Percentiles rank a stretch among this genome's conserved stretches.
These are phyloP conservation scores for Nicotiana tabacum DNA, from an alignment of 257 asterid genomes.

Conservation along the genomic window DNA sequence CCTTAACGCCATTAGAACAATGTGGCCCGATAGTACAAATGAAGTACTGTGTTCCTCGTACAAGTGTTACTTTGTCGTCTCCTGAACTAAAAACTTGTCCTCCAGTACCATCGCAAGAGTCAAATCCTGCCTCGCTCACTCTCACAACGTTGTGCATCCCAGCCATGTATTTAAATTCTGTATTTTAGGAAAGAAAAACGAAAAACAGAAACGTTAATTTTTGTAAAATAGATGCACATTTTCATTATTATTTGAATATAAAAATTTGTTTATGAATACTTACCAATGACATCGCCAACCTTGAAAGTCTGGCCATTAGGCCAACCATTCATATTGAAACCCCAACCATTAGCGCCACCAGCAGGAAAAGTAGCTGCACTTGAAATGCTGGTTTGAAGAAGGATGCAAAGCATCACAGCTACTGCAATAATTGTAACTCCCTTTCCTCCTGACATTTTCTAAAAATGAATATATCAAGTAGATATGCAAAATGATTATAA, in stretches of 20 bases:
- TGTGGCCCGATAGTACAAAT: neutral
- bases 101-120: neutral
- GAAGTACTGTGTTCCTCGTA: neutral
- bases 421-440: neutral
- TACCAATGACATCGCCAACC: conserved; percentile 8
- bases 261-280: neutral
- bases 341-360: conserved; percentile 36
- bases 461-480: neutral
- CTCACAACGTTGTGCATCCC: neutral
- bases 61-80: neutral
- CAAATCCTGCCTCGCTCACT: neutral
- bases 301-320: conserved; percentile 20
- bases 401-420: neutral
- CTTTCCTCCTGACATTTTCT: conserved; percentile 6
- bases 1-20: neutral
- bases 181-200: too few relatives aligned
- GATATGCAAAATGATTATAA: too few relatives aligned
- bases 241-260: too few relatives aligned
- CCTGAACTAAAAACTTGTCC: neutral
- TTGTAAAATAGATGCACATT: too few relatives aligned
- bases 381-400: neutral
- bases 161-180: neutral
- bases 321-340: conserved; percentile 27
- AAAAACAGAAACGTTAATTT: too few relatives aligned
- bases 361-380: conserved; percentile 21